A percentile compares a stretch with the other conserved stretches of the same genome.
phyloP scores from a whole-genome alignment of 2,329 filamentous ascomycete species.

The Diplocarpon rosae region DNA sequence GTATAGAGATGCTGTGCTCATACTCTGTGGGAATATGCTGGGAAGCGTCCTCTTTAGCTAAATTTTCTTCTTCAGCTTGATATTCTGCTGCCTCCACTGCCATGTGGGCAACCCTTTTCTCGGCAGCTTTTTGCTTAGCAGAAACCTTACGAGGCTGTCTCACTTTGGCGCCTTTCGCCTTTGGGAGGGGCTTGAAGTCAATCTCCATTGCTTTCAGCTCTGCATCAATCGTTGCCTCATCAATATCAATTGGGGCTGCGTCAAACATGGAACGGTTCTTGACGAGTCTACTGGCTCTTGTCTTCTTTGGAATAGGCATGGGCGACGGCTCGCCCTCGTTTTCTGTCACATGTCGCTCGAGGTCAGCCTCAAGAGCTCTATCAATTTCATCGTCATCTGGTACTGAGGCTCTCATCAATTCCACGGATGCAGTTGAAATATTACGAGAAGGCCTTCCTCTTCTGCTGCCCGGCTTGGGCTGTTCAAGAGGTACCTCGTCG shows the following conservation, averaged over 20 bases:
- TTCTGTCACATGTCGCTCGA: conserved; percentile 45
- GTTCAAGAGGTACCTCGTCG: conserved; percentile 31
- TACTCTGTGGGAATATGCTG: conserved; percentile 16
- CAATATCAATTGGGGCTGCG: conserved; percentile 16
- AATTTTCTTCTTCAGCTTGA: conserved; percentile 8
- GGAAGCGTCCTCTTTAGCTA: conserved; percentile 12
- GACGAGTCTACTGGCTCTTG: conserved; percentile 9
- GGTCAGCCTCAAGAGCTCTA: conserved; percentile 51
- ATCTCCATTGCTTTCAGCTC: conserved; percentile 24
- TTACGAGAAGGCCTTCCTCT: conserved; percentile 40
- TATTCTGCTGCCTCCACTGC: conserved; percentile 13
- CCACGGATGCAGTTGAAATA: conserved; percentile 34
- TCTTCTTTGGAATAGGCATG: conserved; percentile 8
- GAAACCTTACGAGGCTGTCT: conserved; percentile 24
- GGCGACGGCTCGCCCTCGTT: conserved; percentile 32
- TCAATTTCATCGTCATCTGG: conserved; percentile 57
- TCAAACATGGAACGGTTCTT: conserved; percentile 22
- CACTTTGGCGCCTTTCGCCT: conserved; percentile 22
- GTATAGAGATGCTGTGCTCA: conserved; percentile 20
- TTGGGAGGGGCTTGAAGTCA: conserved; percentile 22
- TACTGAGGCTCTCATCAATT: conserved; percentile 34
- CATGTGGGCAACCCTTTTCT: conserved; percentile 19
- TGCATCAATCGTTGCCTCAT: conserved; percentile 24
- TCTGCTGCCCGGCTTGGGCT: conserved; percentile 29
- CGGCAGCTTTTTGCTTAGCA: conserved; percentile 23